Percentiles rank a stretch among this genome's conserved stretches.
Conservation (phyloP, 1,139 yeast genomes). For the Saccharomycopsis hybrid region DNA sequence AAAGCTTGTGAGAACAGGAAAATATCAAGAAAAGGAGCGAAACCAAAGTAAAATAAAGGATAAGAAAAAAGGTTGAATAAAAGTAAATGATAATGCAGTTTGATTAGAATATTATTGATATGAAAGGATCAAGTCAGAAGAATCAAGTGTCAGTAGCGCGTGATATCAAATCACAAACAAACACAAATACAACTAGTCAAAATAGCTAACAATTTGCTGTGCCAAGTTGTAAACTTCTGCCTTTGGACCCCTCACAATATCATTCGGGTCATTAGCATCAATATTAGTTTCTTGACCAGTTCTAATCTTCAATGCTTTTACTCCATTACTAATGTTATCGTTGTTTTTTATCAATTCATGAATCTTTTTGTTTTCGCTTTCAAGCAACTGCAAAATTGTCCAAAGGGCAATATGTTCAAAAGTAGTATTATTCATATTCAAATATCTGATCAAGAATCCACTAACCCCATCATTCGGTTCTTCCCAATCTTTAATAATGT, state of each 20-base stretch:
- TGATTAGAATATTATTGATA: no score
- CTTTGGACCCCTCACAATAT: slow-evolving; percentile 67
- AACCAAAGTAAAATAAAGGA: no score
- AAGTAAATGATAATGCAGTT: no score
- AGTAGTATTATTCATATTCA: slow-evolving; percentile 84
- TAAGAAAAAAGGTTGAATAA: no score
- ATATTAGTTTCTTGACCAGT: slow-evolving; percentile 31
- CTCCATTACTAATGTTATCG: slow-evolving; percentile 49
- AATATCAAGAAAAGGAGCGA: no score
- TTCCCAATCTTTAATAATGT: slow-evolving; percentile 74
- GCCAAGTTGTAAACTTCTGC: slow-evolving; percentile 69
- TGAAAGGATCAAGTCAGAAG: no score
- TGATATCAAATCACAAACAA: no score
- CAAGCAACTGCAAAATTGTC: slow-evolving; percentile 91
- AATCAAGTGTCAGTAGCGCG: no score
- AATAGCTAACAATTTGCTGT: slow-evolving; percentile 53
- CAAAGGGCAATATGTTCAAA: slow-evolving; percentile 97
- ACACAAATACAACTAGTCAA: slow-evolving; percentile 7
- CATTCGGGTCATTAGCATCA: slow-evolving; percentile 29
- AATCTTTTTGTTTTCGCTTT: slow-evolving; percentile 72
- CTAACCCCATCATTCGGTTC: slow-evolving; percentile 80
- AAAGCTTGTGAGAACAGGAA: no score
- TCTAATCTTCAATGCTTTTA: slow-evolving; percentile 37
- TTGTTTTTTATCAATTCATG: slow-evolving; percentile 56
- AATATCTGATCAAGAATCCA: slow-evolving; percentile 75